Base-by-base conservation (phyloP, 177 flowering plant genomes). In the Vitis hybrid region DNA sequence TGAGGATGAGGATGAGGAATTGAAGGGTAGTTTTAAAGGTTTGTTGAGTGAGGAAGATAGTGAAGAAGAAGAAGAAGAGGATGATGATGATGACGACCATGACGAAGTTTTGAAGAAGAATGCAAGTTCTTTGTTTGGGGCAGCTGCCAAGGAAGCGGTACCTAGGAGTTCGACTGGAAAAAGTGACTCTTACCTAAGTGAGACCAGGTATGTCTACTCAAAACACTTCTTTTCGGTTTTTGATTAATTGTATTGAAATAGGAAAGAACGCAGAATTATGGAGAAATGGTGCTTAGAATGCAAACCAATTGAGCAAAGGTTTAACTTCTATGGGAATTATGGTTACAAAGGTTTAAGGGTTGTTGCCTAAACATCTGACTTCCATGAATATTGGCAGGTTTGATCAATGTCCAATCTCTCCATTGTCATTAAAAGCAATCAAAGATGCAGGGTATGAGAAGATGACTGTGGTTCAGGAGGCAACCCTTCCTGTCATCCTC, bases 391-490 rank as follows among this genome's bases (percentile, higher is more conserved):
- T 41, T 35, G 63, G 62, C 87, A 96, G 99, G 86, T 96, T 96
- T 78, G 99, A 96, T 78, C 88, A 92, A 67, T 90, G 88, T 81
- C 62, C 90, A 2, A 41, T 96, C 61, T 92, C 98, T 65, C 88
- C 97, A 50, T 72, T 86, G 62, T 85, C 99, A 7, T 67, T 96
- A 57, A 94, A 96, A 81, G 98, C 79, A 80, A 79, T 96, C 68
- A 92, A 88, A 83, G 94, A 87, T 84, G 97, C 88, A 75, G 99
- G 99, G 21, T 96, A 85, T 81, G 97, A 92, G 81, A 92, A 79
- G 76, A 94, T 96, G 98, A 96, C 98, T 59, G 67, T 92, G 67
- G 99, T 94, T 59, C 99, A 96, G 76, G 99, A 81, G 72, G 98
- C 97, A 72, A 92, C 98, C 49, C 90, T 96, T 70, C 99, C 99